Evolutionary conservation across 2,329 filamentous ascomycete species (phyloP).

Genomic region (Talaromyces atroroseus): DNA sequence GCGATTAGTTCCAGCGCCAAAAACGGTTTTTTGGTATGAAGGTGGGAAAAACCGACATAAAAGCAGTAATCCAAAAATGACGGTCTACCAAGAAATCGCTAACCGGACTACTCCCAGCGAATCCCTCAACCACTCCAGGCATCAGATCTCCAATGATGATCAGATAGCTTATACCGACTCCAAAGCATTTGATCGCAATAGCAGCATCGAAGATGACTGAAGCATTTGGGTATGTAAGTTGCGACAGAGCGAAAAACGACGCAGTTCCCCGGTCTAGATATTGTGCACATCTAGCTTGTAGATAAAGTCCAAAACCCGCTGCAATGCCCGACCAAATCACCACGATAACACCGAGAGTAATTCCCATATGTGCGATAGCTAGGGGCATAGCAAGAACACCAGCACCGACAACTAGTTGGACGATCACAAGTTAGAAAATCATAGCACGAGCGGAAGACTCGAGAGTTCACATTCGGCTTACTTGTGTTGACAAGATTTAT

Average conservation of each 20-base stretch:
- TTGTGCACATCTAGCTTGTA: constrained; percentile 85
- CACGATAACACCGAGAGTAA: constrained; percentile 73
- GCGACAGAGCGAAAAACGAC: constrained; percentile 94
- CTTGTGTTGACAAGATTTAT: constrained; percentile 97
- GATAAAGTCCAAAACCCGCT: constrained; percentile 86
- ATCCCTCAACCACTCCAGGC: constrained; percentile 85
- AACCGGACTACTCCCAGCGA: constrained; percentile 59
- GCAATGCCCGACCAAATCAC: constrained; percentile 89
- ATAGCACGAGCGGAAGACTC: neutral
- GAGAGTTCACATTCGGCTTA: constrained; percentile 33
- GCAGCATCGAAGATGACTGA: constrained; percentile 92
- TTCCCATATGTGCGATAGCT: constrained; percentile 92
- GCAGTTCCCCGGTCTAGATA: constrained; percentile 85
- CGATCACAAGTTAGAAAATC: neutral
- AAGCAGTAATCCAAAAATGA: constrained; percentile 96
- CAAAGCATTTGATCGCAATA: constrained; percentile 97
- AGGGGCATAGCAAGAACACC: constrained; percentile 94
- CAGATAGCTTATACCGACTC: constrained; percentile 92
- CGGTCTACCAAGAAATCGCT: constrained; percentile 76
- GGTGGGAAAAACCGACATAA: constrained; percentile 60
- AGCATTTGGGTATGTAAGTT: constrained; percentile 94
- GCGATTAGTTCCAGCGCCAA: constrained; percentile 16
- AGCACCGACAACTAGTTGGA: constrained; percentile 72
- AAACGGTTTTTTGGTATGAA: neutral
- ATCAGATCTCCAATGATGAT: constrained; percentile 99